Evolutionary conservation across 2,329 filamentous ascomycete genomes (phyloP), one percentile per base, ranked within the genome.

Genomic region (Ceratocystis alfenasii): DNA sequence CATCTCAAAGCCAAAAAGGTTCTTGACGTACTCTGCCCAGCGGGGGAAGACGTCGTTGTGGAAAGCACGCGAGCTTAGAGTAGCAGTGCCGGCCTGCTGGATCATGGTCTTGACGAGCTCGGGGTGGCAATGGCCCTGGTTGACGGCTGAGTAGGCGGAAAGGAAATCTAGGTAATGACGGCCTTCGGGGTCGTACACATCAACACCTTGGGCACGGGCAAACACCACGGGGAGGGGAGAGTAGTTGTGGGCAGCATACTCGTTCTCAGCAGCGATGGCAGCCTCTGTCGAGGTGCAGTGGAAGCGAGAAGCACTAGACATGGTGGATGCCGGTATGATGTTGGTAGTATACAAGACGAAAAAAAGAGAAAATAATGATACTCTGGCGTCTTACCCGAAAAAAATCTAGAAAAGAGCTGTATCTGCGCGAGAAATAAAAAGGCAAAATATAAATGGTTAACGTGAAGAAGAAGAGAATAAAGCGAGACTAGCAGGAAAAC

Each of bases 21-120:
- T 78, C 71, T 89, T 92, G 69, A 96, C 87, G 78, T 94, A 96
- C 77, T 96, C 87, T 5, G 93, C 93, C 81, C 95, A 97, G 70
- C 88, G 86, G 67, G 93, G 93, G 78, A 97, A 97, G 69, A 97
- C 94, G 79, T 97, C 93, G 75, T 97, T 99, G 82, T 97, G 87
- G 79, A 97, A 99, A 63, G 94, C 94, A 68, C 93, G 86, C 68
- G 91, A 96, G 77, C 90, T 96, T 70, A 97, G 84, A 0, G 93
- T 96, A 73, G 97, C 79, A 48, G 91, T 87, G 70, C 87, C 84
- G 61, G 94, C 94, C 79, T 99, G 94, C 70, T 96, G 90, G 46
- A 85, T 86, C 68, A 99, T 80, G 15, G 92, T 89, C 76, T 93
- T 92, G 74, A 99, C 86, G 66, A 97, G 86, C 78, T 95, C 92